These are phyloP conservation scores for Ceratobasidium sp. DNA, from an alignment of 1,284 basidiomycete genomes.

Conservation along the genomic window DNA sequence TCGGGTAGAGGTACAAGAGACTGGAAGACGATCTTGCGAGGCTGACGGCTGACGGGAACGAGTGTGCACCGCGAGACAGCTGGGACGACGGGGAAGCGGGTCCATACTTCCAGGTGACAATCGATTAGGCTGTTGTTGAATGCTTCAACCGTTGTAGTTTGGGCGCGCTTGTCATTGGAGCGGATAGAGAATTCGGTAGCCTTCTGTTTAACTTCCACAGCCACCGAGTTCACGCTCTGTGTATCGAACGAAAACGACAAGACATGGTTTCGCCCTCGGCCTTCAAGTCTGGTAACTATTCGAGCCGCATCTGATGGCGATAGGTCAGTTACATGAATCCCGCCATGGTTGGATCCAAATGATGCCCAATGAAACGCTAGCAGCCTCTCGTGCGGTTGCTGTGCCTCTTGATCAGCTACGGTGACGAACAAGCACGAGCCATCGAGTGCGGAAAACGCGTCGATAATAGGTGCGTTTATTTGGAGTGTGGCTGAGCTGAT, in stretches of 20 bases:
- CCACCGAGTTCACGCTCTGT: constrained; percentile 52
- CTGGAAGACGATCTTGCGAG: constrained; percentile 61
- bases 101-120: constrained; percentile 72
- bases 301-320: constrained; percentile 53
- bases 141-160: no score
- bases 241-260: constrained; percentile 58
- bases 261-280: constrained; percentile 61
- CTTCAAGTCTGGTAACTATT: constrained; percentile 63
- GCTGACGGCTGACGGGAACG: constrained; percentile 56
- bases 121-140: constrained; percentile 68
- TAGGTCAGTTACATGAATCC: constrained; percentile 56
- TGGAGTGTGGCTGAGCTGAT: not conserved
- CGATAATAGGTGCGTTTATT: not conserved
- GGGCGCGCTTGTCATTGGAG: no score
- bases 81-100: constrained; percentile 70
- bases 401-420: not conserved
- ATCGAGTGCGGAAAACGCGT: constrained; percentile 42
- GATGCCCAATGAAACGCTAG: constrained; percentile 68
- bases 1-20: constrained; percentile 57
- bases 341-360: constrained; percentile 64
- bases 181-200: constrained; percentile 68
- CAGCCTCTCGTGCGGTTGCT: constrained; percentile 48
- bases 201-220: constrained; percentile 70
- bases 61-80: constrained; percentile 64
- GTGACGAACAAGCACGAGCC: constrained; percentile 39